phyloP scores from a whole-genome alignment of 2,329 filamentous ascomycete species.

The Rutstroemia sp. region DNA sequence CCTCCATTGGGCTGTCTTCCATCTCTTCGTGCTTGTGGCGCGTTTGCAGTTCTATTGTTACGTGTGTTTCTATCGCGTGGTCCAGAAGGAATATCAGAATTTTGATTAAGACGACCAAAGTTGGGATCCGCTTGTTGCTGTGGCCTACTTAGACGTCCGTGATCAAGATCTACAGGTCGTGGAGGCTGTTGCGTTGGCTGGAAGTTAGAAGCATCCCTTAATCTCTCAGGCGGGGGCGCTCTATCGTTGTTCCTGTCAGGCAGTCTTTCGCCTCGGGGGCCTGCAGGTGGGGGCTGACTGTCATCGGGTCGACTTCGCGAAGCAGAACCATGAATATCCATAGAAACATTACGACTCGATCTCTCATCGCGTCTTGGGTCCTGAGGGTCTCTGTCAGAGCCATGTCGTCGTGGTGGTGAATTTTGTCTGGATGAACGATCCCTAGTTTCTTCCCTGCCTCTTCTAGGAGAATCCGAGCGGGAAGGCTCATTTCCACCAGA shows the following conservation, averaged over 20 bases:
- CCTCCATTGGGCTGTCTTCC: slow-evolving; percentile 9
- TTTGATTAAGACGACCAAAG: slow-evolving; percentile 53
- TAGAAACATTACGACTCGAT: slow-evolving; percentile 14
- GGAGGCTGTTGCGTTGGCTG: slow-evolving; percentile 30
- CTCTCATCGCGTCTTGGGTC: slow-evolving; percentile 27
- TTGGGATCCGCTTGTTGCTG: slow-evolving; percentile 52
- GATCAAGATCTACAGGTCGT: slow-evolving; percentile 40
- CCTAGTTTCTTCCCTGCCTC: slow-evolving; percentile 25
- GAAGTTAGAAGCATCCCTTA: slow-evolving; percentile 29
- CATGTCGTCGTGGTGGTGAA: slow-evolving; percentile 47
- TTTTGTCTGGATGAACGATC: slow-evolving; percentile 31
- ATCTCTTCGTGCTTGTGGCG: slow-evolving; percentile 18
- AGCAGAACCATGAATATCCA: slow-evolving; percentile 15
- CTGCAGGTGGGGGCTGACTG: slow-evolving; percentile 24
- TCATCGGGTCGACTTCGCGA: slow-evolving; percentile 23
- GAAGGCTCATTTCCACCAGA: slow-evolving; percentile 21
- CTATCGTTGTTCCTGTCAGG: slow-evolving; percentile 41
- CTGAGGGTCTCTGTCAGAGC: slow-evolving; percentile 32
- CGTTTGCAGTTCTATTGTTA: slow-evolving; percentile 18
- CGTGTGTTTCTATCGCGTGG: slow-evolving; percentile 44
- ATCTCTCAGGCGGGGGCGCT: slow-evolving; percentile 30
- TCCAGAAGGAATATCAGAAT: slow-evolving; percentile 45
- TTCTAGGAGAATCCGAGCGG: slow-evolving; percentile 26
- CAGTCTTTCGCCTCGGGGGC: slow-evolving; percentile 33
- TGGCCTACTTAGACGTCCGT: slow-evolving; percentile 37